A percentile compares a stretch with the other conserved stretches of the same genome.
These are phyloP conservation scores for Odontarrhena argentea DNA, from an alignment of 345 rosid genomes.

Conservation along the genomic window DNA sequence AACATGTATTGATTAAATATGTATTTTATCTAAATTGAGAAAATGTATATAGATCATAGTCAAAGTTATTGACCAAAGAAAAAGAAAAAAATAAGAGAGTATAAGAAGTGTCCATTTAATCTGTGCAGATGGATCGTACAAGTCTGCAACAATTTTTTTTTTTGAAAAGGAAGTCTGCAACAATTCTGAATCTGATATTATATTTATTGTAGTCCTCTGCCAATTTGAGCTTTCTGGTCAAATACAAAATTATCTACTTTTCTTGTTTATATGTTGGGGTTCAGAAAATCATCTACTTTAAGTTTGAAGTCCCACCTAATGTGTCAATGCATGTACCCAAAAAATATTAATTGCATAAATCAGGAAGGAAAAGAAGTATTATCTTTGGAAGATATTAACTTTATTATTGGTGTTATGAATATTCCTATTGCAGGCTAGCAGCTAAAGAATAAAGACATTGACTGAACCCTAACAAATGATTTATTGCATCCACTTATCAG, in stretches of 20 bases:
- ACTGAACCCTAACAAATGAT: neutral
- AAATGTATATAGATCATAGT: neutral
- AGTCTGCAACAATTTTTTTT: conserved; percentile 24
- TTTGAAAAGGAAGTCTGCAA: conserved; percentile 24
- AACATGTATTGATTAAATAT: neutral
- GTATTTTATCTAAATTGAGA: neutral
- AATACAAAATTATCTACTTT: conserved; percentile 22
- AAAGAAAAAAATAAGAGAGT: neutral
- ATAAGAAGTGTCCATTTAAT: conserved; percentile 12
- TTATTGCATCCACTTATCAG: conserved; percentile 8
- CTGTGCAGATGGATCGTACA: conserved; percentile 36
- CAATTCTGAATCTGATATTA: conserved; percentile 17
- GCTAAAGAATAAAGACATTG: neutral
- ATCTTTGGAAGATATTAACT: neutral
- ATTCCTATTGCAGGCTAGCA: neutral
- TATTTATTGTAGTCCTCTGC: conserved; percentile 37
- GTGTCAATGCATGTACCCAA: conserved; percentile 4
- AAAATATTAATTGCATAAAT: neutral
- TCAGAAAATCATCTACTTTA: conserved; percentile 13
- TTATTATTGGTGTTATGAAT: conserved; percentile 1
- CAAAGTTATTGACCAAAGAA: conserved; percentile 29
- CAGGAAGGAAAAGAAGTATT: neutral
- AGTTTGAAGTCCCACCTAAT: conserved; percentile 17
- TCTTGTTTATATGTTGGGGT: no score
- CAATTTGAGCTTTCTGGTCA: conserved; percentile 27